phyloP scores from a whole-genome alignment of 2,329 filamentous ascomycete species.

The Botrytis fabae region DNA sequence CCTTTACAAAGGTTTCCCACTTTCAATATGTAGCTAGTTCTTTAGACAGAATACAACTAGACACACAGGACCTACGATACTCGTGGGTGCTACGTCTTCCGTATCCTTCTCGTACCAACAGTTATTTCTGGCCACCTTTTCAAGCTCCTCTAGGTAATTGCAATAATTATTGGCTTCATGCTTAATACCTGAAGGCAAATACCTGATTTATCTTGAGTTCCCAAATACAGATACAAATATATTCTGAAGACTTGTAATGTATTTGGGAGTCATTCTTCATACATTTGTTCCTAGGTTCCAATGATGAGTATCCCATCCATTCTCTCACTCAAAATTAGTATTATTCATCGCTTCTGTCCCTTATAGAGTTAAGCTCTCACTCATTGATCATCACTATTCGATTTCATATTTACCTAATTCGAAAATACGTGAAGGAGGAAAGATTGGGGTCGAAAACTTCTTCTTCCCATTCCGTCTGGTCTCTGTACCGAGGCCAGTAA shows the following conservation, averaged over 20 bases:
- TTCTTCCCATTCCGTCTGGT: neutral
- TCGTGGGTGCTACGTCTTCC: no score
- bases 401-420: neutral
- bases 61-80: no score
- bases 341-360: neutral
- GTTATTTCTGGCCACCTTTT: neutral
- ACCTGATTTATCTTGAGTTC: rapidly evolving
- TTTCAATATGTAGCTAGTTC: no score
- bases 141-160: neutral
- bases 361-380: neutral
- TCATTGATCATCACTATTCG: neutral
- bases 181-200: neutral
- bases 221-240: rapidly evolving
- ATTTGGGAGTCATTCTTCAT: neutral
- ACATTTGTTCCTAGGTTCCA: rapidly evolving
- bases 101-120: no score
- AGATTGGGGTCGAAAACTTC: neutral
- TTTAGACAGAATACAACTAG: no score
- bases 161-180: neutral
- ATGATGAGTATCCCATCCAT: neutral
- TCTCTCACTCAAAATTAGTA: neutral
- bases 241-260: neutral
- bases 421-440: neutral
- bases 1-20: no score
- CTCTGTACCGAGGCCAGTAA: neutral